Base-by-base conservation (phyloP, 805 yeast genomes). In the Komagataella mondaviorum region DNA sequence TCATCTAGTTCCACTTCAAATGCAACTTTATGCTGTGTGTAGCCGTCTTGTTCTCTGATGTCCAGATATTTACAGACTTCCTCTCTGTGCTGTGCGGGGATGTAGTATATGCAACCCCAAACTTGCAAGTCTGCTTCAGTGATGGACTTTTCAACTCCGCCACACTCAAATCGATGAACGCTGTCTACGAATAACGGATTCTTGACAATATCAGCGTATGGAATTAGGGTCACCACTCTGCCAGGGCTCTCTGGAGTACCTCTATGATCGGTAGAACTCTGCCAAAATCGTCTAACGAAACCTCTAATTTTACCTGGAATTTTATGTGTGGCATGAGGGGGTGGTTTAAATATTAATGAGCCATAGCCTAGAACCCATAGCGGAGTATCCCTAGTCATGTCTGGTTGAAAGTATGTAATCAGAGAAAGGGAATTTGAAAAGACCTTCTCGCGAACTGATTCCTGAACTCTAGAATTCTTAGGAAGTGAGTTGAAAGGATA, bases 351-450 rank as follows among this genome's bases (percentile, higher is more conserved):
- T 23, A 89, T 81, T 50, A 89, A 70, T 0, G 95, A 86, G 1
- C 97, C 97, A 61, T 89, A 89, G 2, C 97, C 96, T 8, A 89
- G 80, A 12, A 89, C 75, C 95, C 96, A 90, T 53, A 81, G 63
- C 0, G 81, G 80, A 30, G 61, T 50, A 49, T 55, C 54, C 47
- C 22, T 52, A 44, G 47, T 47, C 51, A 20, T 23, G 7, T 6
- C 14, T 30, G n/a, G n/a, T 8, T 2, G 39, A 8, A 30, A 4
- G 39, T 30, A 8, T 30, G 39, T 30, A 10, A 10, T 30, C n/a
- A 30, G 39, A 30, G 39, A 30, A 30, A 12, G 20, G 20, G n/a
- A 8, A 30, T 30, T 18, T 18, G 20, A 18, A 18, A 20, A 20
- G 20, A 1, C 20, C 3, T 20, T 20, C 20, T 20, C 20, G 20